Conservation (phyloP, 2,329 filamentous ascomycete genomes). For the Colletotrichum zoysiae region DNA sequence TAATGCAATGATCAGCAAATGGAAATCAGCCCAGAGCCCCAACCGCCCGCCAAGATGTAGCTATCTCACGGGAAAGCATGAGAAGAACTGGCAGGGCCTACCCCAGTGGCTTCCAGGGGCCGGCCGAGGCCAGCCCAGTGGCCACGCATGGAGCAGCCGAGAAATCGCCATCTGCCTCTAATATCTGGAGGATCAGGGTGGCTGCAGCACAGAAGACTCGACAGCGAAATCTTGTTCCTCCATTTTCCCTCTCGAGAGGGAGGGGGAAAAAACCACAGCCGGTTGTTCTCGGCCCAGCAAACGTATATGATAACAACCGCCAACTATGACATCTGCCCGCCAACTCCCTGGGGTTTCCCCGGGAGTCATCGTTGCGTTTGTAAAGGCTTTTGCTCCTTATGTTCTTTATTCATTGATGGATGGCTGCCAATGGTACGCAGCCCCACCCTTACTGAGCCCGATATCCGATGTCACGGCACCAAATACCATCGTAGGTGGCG, state of each 20-base stretch:
- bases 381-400: background rate
- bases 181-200: conserved; percentile 6
- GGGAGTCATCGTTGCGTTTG: background rate
- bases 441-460: conserved; percentile 35
- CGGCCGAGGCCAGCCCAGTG: conserved; percentile 8
- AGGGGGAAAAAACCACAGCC: background rate
- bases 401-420: conserved; percentile 3
- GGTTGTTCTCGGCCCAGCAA: background rate
- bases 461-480: conserved; percentile 38
- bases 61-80: conserved; percentile 30
- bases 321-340: background rate
- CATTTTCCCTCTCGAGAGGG: background rate
- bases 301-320: background rate
- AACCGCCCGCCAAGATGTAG: conserved; percentile 31
- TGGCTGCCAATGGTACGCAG: conserved; percentile 7
- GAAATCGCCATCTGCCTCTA: conserved; percentile 21
- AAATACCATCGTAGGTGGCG: conserved; percentile 36
- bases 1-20: conserved; percentile 13
- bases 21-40: conserved; percentile 30
- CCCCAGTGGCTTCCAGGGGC: conserved; percentile 35
- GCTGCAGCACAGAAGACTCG: background rate
- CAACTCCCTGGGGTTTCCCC: background rate
- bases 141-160: conserved; percentile 13
- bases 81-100: conserved; percentile 32
- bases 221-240: background rate